Base-by-base conservation (phyloP, 345 rosid species). In the Gossypium arboreum region DNA sequence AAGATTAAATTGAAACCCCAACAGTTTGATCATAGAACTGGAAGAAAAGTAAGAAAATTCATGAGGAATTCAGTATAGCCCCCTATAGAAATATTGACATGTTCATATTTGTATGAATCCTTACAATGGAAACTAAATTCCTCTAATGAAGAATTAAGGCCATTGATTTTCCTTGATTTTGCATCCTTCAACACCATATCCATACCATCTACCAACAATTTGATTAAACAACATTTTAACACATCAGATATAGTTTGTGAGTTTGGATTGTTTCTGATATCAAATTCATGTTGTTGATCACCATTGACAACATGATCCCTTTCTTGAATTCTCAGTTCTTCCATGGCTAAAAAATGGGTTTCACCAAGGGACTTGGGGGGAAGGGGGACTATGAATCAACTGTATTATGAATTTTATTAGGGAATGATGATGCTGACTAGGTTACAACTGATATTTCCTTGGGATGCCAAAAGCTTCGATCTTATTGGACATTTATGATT, bases 391-490 rank as follows among this genome's bases (percentile, higher is more conserved):
- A 2, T 2, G 60, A 9, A 47, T 15, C 51, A 68, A 68, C 61
- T 7, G 73, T 5, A 62, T 3, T 17, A 48, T 55, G 22, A 69
- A 52, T 4, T 34, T 73, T 76, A 63, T 47, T 62, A 6, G 12
- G 12, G 74, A 61, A 58, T 1, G 39, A 59, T 18, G 74, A 43
- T 29, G 34, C 34, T 18, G 74, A 43, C 25, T 25, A 25, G 45
- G 25, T 51, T 29, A 29, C 44, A 51, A 69, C 56, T 27, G 47
- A 48, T 4, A 17, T 71, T 77, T 72, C 73, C 81, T 75, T 55
- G 81, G 83, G 76, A 77, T 77, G 85, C 79, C 72, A 71, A 74
- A 77, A 70, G 22, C 56, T 71, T 74, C 67, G 63, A 73, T 29
- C 34, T 3, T 29, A 29, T 29, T 29, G 34, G 5, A 9, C 16